Conservation (phyloP, 176 grass and related monocot species). For the Sorghum bicolor region DNA sequence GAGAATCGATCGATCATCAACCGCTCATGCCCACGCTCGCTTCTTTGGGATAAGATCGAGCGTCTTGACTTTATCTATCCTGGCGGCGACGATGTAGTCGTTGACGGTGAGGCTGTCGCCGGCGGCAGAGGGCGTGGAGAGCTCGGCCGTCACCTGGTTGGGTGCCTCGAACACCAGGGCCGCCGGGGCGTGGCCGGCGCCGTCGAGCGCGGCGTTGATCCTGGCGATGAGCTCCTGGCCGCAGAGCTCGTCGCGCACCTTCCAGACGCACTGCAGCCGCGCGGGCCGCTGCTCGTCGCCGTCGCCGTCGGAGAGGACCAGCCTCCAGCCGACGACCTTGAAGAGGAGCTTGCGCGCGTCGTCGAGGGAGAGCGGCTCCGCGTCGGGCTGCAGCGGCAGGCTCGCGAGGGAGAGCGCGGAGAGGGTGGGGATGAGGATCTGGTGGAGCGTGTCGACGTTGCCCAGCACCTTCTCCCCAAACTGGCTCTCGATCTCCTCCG, state of each 20-base stretch:
- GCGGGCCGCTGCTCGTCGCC: not conserved
- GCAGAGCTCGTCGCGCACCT: slow-evolving; percentile 61
- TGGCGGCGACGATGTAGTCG: slow-evolving; percentile 62
- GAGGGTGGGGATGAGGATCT: slow-evolving; percentile 80
- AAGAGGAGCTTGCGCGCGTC: slow-evolving; percentile 57
- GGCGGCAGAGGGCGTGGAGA: slow-evolving; percentile 50
- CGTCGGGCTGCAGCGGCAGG: slow-evolving; percentile 37
- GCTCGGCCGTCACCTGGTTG: slow-evolving; percentile 66
- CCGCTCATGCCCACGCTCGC: slow-evolving; percentile 57
- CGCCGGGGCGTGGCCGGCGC: slow-evolving; percentile 37
- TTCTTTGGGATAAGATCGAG: slow-evolving; percentile 72
- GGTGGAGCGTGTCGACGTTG: slow-evolving; percentile 73
- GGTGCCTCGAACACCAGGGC: slow-evolving; percentile 52
- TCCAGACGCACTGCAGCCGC: slow-evolving; percentile 73
- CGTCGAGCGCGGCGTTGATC: slow-evolving; percentile 53
- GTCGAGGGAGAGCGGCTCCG: slow-evolving; percentile 31
- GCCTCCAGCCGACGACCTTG: slow-evolving; percentile 82
- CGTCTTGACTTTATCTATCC: slow-evolving; percentile 62
- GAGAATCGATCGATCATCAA: not conserved
- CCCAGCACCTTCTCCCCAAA: slow-evolving; percentile 76
- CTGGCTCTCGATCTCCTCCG: slow-evolving; percentile 81
- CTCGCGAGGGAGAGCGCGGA: slow-evolving; percentile 67
- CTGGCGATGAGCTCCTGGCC: slow-evolving; percentile 62
- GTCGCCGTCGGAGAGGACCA: slow-evolving; percentile 27
- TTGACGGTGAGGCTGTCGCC: slow-evolving; percentile 59